A percentile compares a stretch with the other conserved stretches of the same genome.
Evolutionary conservation across 2,329 filamentous ascomycete genomes (phyloP).

Genomic region (Colletotrichum sp.): DNA sequence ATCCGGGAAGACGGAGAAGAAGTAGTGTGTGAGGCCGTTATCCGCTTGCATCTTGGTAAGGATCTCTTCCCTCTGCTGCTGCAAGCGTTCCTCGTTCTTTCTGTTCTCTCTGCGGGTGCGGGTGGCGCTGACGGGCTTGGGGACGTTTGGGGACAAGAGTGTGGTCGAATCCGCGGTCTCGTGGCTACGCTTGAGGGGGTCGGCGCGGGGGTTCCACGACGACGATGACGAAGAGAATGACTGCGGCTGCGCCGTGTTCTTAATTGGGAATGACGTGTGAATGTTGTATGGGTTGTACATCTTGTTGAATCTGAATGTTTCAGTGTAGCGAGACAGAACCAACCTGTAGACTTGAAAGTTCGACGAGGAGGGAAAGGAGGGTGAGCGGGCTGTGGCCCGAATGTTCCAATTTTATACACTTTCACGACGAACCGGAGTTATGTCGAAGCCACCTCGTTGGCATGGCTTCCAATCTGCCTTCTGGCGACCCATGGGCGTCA

Average conservation of each 20-base stretch:
- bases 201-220: neutral
- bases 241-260: neutral
- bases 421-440: neutral
- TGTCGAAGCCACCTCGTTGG: neutral
- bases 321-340: neutral
- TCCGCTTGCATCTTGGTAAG: neutral
- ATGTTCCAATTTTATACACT: neutral
- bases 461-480: neutral
- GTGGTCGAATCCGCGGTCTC: neutral
- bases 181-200: rapidly evolving
- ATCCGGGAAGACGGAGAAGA: neutral
- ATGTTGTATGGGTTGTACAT: neutral
- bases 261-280: neutral
- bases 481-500: neutral
- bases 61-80: neutral
- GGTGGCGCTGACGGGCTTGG: neutral
- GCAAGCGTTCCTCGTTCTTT: neutral
- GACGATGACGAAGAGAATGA: neutral
- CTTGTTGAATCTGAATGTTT: neutral
- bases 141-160: neutral
- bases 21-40: neutral
- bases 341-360: neutral
- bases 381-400: neutral
- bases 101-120: neutral
- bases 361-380: neutral